Base-by-base conservation (phyloP, 2,329 filamentous ascomycete genomes). In the Fusarium annulatum region DNA sequence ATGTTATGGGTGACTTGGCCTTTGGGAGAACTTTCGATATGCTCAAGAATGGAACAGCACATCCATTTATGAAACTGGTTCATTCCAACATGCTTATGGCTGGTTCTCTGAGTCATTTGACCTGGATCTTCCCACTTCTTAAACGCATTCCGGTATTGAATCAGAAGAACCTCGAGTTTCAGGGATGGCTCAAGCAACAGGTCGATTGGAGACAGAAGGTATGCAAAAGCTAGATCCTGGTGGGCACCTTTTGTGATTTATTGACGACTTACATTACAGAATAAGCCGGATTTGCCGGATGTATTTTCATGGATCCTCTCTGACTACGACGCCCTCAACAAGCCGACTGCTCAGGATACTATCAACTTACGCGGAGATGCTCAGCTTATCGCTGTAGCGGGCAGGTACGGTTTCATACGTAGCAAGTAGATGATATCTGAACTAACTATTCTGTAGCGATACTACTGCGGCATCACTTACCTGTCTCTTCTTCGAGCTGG, bases 201-300 rank as follows among this genome's bases (percentile, higher is more conserved):
- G 42, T 45, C 23, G 23, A 45, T 16, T 45, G 42, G 42, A 26
- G 42, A 9, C 42, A 45, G 10, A 45, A 26, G 42, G 42, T 45
- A 45, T 9, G 42, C 10, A 26, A 12, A 45, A 0, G 23, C 0
- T 19, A 5, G n/a, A 26, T 45, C 0, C 23, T 19, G 10, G 10
- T 19, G 42, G 4, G 1, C 7, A 5, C 1, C 3, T 4, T 45
- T 7, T 12, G 4, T 3, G 16, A 5, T 26, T 1, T 3, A 26
- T 0, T 45, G 3, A 26, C 16, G 42, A 26, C 42, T 45, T 9
- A 10, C 0, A 45, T 26, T 9, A 19, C 7, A 45, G 42, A 45
- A 45, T 12, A 26, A 45, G 10, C 42, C 42, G 8, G 42, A 45
- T 45, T 14, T 45, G 10, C 42, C 42, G 16, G 42, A 45, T 14